A percentile compares a stretch with the other conserved stretches of the same genome.
These are phyloP conservation scores for Albizia julibrissin DNA, from an alignment of 306 rosid genomes.

Conservation along the genomic window DNA sequence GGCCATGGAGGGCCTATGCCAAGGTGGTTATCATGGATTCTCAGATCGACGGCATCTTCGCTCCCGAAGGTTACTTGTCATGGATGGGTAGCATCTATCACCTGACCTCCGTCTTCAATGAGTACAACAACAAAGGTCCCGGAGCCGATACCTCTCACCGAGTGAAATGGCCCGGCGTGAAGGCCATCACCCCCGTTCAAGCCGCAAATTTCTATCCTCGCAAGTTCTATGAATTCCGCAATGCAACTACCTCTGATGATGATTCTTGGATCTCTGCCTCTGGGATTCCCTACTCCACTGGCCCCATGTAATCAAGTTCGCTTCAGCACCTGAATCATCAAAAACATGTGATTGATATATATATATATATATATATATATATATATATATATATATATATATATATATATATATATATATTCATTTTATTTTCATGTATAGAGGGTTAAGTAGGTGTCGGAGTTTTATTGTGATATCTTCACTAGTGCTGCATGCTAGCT, in stretches of 20 bases:
- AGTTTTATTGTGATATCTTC: too few relatives aligned
- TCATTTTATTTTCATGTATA: not conserved
- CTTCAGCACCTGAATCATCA: not conserved
- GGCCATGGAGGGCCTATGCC: slow-evolving; percentile 68
- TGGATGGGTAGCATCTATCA: slow-evolving; percentile 52
- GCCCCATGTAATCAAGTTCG: not conserved
- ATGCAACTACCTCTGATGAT: not conserved
- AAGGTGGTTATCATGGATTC: slow-evolving; percentile 70
- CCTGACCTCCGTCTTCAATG: slow-evolving; percentile 48
- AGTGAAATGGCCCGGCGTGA: slow-evolving; percentile 61
- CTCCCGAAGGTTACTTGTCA: slow-evolving; percentile 60
- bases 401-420: not conserved
- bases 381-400: too few relatives aligned
- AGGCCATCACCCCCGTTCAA: not conserved
- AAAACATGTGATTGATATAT: not conserved
- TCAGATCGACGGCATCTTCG: slow-evolving; percentile 51
- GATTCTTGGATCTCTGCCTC: slow-evolving; percentile 55
- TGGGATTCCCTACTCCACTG: slow-evolving; percentile 37
- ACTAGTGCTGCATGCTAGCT: too few relatives aligned
- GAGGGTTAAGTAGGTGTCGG: too few relatives aligned
- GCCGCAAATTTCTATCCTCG: slow-evolving; percentile 47
- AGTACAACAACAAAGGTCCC: slow-evolving; percentile 58
- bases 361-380: too few relatives aligned
- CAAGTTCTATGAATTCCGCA: slow-evolving; percentile 32
- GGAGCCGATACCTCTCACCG: slow-evolving; percentile 39